A percentile compares a stretch with the other conserved stretches of the same genome.
Evolutionary conservation across 768 basidiomycete genomes (phyloP).

Genomic region (Hirschioporus abietinus): DNA sequence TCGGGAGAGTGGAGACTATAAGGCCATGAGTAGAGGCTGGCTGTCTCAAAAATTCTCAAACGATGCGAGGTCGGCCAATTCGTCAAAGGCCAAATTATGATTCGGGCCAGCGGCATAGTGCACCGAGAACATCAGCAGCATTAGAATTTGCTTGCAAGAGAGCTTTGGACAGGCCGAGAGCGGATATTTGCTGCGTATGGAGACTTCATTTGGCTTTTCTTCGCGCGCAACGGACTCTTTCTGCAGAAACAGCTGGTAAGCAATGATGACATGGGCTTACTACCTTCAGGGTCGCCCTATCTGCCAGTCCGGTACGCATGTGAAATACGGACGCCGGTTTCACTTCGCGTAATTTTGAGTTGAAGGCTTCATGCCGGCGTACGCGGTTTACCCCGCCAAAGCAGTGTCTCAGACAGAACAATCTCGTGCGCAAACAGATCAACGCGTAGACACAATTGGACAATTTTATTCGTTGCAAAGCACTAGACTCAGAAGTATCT

Average conservation of each 20-base stretch:
- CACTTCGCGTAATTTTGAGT: background rate
- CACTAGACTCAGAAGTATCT: too few relatives aligned
- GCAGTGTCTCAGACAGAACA: too few relatives aligned
- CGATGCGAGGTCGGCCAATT: background rate
- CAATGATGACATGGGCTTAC: background rate
- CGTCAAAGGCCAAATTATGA: background rate
- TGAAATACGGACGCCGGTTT: background rate
- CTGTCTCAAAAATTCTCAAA: background rate
- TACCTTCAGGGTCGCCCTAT: background rate
- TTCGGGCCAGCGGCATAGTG: background rate
- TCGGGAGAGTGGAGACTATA: background rate
- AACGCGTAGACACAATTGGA: too few relatives aligned
- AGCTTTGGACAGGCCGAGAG: background rate
- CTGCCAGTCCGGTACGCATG: background rate
- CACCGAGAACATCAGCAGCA: background rate
- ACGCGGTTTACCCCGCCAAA: background rate
- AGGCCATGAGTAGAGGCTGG: background rate
- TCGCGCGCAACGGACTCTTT: background rate
- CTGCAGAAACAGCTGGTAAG: background rate
- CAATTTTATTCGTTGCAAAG: too few relatives aligned
- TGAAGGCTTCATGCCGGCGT: background rate
- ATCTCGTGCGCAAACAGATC: too few relatives aligned
- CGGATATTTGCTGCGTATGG: background rate
- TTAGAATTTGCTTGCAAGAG: background rate
- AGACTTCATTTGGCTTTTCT: background rate